A percentile compares a stretch with the other conserved stretches of the same genome.
Conservation (phyloP, 306 rosid genomes). For the peach (Prunus persica) region DNA sequence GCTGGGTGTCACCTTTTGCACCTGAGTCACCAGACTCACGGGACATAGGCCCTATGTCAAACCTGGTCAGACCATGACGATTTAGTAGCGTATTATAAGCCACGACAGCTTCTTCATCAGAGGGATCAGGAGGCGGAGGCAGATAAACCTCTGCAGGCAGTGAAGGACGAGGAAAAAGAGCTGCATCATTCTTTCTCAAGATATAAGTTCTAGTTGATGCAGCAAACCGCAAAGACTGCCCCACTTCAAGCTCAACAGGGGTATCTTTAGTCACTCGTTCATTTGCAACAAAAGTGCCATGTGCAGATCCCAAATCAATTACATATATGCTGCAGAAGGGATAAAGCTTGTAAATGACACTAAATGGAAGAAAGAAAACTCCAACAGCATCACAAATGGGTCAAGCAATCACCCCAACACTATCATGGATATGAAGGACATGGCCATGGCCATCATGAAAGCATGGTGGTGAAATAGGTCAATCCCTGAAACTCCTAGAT, state of each 20-base stretch:
- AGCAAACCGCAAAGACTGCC: conserved; percentile 94
- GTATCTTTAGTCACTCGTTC: conserved; percentile 91
- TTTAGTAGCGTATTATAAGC: conserved; percentile 80
- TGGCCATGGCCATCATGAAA: neutral
- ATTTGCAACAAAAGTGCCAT: conserved; percentile 98
- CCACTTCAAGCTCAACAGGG: conserved; percentile 91
- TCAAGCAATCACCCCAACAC: neutral
- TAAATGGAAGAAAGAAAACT: conserved; percentile 4
- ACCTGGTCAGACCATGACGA: conserved; percentile 71
- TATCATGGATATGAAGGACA: neutral
- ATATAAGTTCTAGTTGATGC: conserved; percentile 86
- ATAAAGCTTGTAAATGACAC: conserved; percentile 20
- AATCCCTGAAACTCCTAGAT: conserved; percentile 8
- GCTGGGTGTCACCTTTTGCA: conserved; percentile 31
- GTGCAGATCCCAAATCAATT: conserved; percentile 96
- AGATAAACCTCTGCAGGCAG: conserved; percentile 58
- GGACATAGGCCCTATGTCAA: conserved; percentile 44
- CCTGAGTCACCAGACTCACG: conserved; percentile 34
- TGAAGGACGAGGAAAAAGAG: conserved; percentile 78
- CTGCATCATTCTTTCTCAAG: conserved; percentile 78
- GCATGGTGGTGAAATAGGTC: conserved; percentile 2
- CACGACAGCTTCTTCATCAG: conserved; percentile 89
- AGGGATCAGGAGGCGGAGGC: conserved; percentile 86
- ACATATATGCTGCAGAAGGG: conserved; percentile 71
- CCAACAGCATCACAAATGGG: neutral